Evolutionary conservation across 208 protist genomes (phyloP), one percentile per base, ranked within the genome.

Genomic region (Acanthamoeba castellanii): DNA sequence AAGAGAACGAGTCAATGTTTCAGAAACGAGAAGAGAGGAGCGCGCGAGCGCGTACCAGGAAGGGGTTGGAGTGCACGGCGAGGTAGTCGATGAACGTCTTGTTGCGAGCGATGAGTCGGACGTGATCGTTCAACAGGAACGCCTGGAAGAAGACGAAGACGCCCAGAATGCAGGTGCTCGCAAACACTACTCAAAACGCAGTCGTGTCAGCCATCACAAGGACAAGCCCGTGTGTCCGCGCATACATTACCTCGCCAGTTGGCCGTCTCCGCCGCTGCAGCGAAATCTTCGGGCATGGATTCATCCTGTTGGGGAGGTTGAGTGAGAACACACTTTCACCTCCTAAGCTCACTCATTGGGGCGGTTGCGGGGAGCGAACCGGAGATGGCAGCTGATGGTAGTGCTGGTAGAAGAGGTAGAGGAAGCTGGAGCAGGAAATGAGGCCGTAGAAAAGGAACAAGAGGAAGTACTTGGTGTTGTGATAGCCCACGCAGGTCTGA

Each of bases 21-120:
- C 37, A 45, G n/a, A 45, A 45, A 78, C 22, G 59, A 9, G 59
- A 66, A 30, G 13, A 20, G 59, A 66, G 22, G 37, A 42, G 37
- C 37, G 18, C 7, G 14, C 9, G 59, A 1, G 18, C 7, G 14
- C 9, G 59, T 27, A 66, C 59, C 22, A 66, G 59, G 59, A 78
- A 47, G 22, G 70, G 70, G 20, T 78, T 78, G n/a, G n/a, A 42
- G 70, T 78, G 37, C 7, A 78, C 37, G 13, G n/a, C 37, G 70
- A 78, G 70, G 70, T 78, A 78, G 32, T 78, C 70, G 11, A 78
- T 78, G 70, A 78, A 78, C 4, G 70, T 78, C 70, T 78, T 78
- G 70, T 78, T 78, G 70, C n/a, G n/a, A 14, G 70, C 30, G 20
- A 78, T 78, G 70, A 78, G 70, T 8, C 70, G 70, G 11, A 78